phyloP scores from a whole-genome alignment of 768 basidiomycete genomes.

The Tylopilus rubrobrunneus region DNA sequence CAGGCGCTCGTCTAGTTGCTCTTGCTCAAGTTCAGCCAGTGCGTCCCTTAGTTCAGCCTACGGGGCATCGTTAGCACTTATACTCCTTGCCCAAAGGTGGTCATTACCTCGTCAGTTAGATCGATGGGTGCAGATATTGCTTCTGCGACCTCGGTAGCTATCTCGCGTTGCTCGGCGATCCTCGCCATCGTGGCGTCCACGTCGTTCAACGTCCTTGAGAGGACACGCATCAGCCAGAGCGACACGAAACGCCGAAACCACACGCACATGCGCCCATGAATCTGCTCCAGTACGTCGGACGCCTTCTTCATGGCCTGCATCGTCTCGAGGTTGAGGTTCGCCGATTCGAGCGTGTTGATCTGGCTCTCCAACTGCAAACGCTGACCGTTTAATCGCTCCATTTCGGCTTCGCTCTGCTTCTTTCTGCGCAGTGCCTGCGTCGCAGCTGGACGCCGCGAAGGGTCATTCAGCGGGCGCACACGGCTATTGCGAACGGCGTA shows the following conservation, averaged over 20 bases:
- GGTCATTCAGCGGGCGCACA: constrained; percentile 5
- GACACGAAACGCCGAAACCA: background rate
- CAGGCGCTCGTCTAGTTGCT: constrained; percentile 79
- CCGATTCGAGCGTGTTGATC: constrained; percentile 94
- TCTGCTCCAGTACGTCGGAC: constrained; percentile 80
- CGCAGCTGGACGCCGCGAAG: constrained; percentile 54
- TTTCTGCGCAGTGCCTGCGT: constrained; percentile 89
- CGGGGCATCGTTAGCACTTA: background rate
- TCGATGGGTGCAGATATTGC: constrained; percentile 71
- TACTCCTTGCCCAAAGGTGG: background rate
- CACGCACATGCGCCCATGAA: constrained; percentile 86
- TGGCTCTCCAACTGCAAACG: constrained; percentile 93
- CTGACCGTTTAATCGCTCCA: constrained; percentile 81
- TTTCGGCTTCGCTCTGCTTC: constrained; percentile 82
- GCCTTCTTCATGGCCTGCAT: constrained; percentile 98
- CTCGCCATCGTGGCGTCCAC: constrained; percentile 87
- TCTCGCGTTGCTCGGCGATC: constrained; percentile 86
- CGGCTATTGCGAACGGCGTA: constrained; percentile 38
- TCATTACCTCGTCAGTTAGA: constrained; percentile 72
- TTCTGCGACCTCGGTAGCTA: constrained; percentile 90
- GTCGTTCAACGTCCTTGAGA: constrained; percentile 70
- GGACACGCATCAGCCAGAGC: background rate
- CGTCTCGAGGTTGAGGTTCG: constrained; percentile 96
- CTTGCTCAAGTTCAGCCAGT: constrained; percentile 84
- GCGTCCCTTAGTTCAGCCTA: constrained; percentile 79